Conservation (phyloP, 129 eudicot genomes). For the Tanacetum coccineum region DNA sequence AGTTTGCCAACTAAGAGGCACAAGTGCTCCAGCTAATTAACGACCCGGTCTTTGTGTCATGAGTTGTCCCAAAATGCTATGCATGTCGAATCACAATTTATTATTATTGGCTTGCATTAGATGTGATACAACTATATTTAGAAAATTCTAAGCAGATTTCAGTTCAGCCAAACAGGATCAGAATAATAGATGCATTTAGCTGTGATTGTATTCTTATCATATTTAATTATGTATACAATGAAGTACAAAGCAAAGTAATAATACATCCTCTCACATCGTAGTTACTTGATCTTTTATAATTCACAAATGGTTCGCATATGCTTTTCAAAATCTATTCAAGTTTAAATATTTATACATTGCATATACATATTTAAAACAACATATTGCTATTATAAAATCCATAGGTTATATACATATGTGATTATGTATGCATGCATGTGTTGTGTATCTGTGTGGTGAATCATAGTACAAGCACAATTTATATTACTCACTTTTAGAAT, state of each 20-base stretch:
- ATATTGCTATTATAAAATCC: conserved; percentile 4
- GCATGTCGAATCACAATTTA: conserved; percentile 14
- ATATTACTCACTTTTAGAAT: too few relatives aligned
- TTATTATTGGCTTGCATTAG: conserved; percentile 14
- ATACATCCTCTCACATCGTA: neutral
- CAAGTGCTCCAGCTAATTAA: conserved; percentile 34
- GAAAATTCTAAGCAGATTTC: too few relatives aligned
- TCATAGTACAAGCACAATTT: neutral
- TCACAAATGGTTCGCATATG: neutral
- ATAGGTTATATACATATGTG: neutral
- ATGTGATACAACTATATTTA: too few relatives aligned
- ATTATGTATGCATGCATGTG: neutral
- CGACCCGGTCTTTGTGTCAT: conserved; percentile 33
- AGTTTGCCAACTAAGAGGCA: conserved; percentile 34
- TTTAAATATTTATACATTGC: neutral
- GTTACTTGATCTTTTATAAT: neutral
- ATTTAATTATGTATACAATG: too few relatives aligned
- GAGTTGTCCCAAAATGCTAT: conserved; percentile 31
- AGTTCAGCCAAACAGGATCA: too few relatives aligned
- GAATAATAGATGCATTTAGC: too few relatives aligned
- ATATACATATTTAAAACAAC: neutral
- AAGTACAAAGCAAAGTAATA: too few relatives aligned
- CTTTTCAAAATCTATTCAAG: conserved; percentile 2
- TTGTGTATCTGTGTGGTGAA: neutral
- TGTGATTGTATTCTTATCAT: too few relatives aligned